Evolutionary conservation across 805 yeast species (phyloP).

Genomic region (Wickerhamiella galacta): DNA sequence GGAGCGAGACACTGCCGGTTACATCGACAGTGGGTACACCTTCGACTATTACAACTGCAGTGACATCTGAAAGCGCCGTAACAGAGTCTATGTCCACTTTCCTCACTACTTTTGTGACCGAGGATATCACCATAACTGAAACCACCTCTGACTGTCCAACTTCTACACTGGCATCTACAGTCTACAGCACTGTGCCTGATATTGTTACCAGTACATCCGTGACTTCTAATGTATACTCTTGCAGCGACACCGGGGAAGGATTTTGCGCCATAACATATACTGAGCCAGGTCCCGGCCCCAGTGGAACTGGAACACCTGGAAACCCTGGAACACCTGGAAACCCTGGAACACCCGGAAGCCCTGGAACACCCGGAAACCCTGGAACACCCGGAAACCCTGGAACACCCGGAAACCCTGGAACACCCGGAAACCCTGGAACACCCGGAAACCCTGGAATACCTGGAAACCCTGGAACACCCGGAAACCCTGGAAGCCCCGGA

Average conservation of each 20-base stretch:
- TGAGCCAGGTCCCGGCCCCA: neutral
- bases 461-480: neutral
- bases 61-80: too few species aligned
- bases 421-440: neutral
- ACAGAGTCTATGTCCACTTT: too few species aligned
- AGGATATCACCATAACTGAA: neutral
- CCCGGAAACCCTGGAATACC: constrained; percentile 1
- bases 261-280: neutral
- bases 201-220: neutral
- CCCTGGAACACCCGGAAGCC: neutral
- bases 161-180: neutral
- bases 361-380: neutral
- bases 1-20: too few species aligned
- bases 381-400: constrained; percentile 1
- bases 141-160: neutral
- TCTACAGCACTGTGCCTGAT: constrained; percentile 1
- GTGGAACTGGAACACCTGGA: neutral
- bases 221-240: neutral
- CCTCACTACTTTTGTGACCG: neutral
- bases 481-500: neutral
- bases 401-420: too few species aligned
- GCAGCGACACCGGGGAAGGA: neutral
- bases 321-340: constrained; percentile 1
- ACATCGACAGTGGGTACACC: too few species aligned
- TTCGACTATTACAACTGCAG: too few species aligned